Percentiles rank a stretch among this genome's conserved stretches.
These are phyloP conservation scores for Paracamarosporium sp. DNA, from an alignment of 2,329 filamentous ascomycete species.

Conservation along the genomic window DNA sequence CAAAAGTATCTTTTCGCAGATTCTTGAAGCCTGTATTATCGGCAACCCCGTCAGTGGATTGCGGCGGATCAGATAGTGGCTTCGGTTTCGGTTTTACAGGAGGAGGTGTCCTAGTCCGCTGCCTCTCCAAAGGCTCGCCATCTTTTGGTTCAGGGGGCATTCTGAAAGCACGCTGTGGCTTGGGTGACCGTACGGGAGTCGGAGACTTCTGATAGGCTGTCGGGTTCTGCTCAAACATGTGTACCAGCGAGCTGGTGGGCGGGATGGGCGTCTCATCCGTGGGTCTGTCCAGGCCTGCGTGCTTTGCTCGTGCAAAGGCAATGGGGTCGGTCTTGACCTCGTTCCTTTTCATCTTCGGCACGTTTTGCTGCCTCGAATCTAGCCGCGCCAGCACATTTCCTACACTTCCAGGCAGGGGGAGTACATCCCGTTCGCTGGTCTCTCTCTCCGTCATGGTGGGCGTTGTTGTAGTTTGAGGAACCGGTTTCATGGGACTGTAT, in stretches of 20 bases:
- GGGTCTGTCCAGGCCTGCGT: conserved; percentile 28
- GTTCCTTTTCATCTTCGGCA: conserved; percentile 20
- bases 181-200: conserved; percentile 50
- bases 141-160: conserved; percentile 36
- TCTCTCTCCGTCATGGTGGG: conserved; percentile 29
- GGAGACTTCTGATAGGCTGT: conserved; percentile 29
- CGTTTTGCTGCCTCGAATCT: conserved; percentile 26
- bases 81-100: conserved; percentile 42
- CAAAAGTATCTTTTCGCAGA: conserved; percentile 29
- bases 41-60: conserved; percentile 20
- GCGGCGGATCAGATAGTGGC: conserved; percentile 22
- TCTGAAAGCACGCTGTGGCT: conserved; percentile 45
- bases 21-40: conserved; percentile 23
- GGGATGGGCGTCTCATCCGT: conserved; percentile 66
- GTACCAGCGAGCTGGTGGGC: conserved; percentile 69
- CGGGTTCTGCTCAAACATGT: conserved; percentile 68
- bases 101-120: conserved; percentile 31
- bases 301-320: conserved; percentile 13
- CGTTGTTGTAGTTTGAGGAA: conserved; percentile 17
- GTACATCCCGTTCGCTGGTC: conserved; percentile 33
- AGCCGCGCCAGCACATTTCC: conserved; percentile 40
- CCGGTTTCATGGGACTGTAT: conserved; percentile 55
- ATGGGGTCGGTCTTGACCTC: conserved; percentile 23
- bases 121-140: conserved; percentile 21
- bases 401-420: conserved; percentile 42